Base-by-base conservation (phyloP, 2,329 filamentous ascomycete species). In the Fonsecaea multimorphosa region DNA sequence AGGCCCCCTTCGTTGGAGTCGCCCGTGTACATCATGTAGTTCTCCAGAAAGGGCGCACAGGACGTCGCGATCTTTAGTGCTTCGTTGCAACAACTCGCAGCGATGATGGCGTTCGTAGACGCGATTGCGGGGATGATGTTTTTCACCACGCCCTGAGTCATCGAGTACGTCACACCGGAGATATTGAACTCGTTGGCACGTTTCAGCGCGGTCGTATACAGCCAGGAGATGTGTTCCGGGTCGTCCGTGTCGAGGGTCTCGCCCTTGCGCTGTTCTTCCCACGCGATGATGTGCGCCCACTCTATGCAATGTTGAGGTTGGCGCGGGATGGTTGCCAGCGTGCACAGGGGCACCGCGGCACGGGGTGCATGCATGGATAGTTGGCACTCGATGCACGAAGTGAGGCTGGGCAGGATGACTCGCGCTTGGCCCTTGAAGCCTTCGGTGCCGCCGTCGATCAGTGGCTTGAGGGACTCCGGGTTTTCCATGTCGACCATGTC, bases 21-120 rank as follows among this genome's bases (percentile, higher is more conserved):
- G 54, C 96, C 95, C 12, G 92, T 97, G 78, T 99, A 99, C 91
- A 97, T 97, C 93, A 98, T 98, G 81, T 99, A 99, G 77, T 97
- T 96, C 63, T 90, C 90, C 16, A 99, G 83, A 69, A 88, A 89
- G 0, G 94, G 92, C 34, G 94, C 95, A 40, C 89, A 87, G 56
- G 85, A 87, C 14, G 92, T 96, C 49, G 90, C 91, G 68, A 99
- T 91, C 80, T 99, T 99, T 80, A 98, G 88, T 1, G 93, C 94
- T 79, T 99, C 95, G 71, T 97, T 98, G 79, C 95, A 98, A 79
- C 94, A 98, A 59, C 91, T 90, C 1, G 94, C 95, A 1, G 95
- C 95, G 70, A 99, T 91, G 73, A 99, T 95, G 64, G 95, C 94
- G 76, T 99, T 99, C 6, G 95, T 99, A 1, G 93, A 97, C 19